phyloP scores from a whole-genome alignment of 1,139 yeast species.

The Candida anutae region DNA sequence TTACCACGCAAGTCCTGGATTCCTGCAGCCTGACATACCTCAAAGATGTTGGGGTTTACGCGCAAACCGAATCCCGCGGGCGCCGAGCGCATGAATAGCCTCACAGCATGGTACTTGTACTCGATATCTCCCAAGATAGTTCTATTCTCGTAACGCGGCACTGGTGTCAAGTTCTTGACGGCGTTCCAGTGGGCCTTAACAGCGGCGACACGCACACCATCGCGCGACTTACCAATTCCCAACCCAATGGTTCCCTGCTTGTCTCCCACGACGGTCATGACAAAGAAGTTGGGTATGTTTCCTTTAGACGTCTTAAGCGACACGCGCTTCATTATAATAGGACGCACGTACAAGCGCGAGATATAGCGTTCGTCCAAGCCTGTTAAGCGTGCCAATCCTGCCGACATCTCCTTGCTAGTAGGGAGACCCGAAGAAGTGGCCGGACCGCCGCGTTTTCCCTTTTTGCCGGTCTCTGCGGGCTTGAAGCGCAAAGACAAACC shows the following conservation, averaged over 20 bases:
- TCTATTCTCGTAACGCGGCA: slow-evolving; percentile 86
- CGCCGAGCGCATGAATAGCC: slow-evolving; percentile 73
- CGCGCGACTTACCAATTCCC: slow-evolving; percentile 90
- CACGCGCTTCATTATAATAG: slow-evolving; percentile 69
- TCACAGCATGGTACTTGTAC: slow-evolving; percentile 81
- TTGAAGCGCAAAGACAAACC: slow-evolving; percentile 32
- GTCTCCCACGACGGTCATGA: slow-evolving; percentile 88
- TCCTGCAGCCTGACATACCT: slow-evolving; percentile 91
- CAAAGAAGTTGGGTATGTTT: slow-evolving; percentile 77
- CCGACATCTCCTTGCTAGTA: slow-evolving; percentile 26
- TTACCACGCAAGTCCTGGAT: slow-evolving; percentile 90
- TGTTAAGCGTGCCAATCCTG: slow-evolving; percentile 58
- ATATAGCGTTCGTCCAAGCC: slow-evolving; percentile 68
- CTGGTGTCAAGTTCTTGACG: slow-evolving; percentile 70
- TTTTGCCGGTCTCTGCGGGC: slow-evolving; percentile 7
- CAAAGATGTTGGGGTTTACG: slow-evolving; percentile 85
- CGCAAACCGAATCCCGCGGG: slow-evolving; percentile 94
- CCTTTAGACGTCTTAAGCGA: slow-evolving; percentile 94
- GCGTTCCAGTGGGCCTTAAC: slow-evolving; percentile 93
- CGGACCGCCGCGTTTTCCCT: slow-evolving; percentile 7
- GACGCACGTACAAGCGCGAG: slow-evolving; percentile 55
- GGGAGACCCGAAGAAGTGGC: slow-evolving; percentile 6
- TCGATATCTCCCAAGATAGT: slow-evolving; percentile 84
- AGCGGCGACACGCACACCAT: slow-evolving; percentile 69
- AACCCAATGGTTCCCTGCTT: slow-evolving; percentile 88